Evolutionary conservation across 345 rosid genomes (phyloP), one percentile per base, ranked within the genome.

Genomic region (Moringa oleifera): DNA sequence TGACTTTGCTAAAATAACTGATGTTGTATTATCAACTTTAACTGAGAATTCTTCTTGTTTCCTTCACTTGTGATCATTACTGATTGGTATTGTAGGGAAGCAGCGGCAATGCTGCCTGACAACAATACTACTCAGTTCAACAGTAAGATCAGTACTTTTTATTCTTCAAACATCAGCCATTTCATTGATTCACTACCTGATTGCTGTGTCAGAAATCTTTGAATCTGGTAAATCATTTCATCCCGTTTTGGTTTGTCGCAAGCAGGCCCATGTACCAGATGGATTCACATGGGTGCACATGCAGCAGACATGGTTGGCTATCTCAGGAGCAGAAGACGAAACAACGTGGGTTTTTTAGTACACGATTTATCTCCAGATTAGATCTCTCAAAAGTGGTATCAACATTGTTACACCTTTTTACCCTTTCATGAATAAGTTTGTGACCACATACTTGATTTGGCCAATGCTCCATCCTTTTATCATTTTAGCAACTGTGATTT

Each of bases 241-340:
- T 13, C 9, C 17, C 6, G 6, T 41, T 36, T 25, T 62, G 47
- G 67, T 11, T 37, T 72, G 59, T 60, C 63, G 71, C 70, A 72
- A 71, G 65, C 55, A 7, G 41, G 54, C 51, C 49, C 20, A 53
- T 63, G 7, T 11, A 33, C 37, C 76, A 8, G 63, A 68, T 64
- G 64, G 61, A 0, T 75, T 84, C 65, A 66, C 64, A 47, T 82
- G 76, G 59, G 18, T 82, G 73, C 85, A 87, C 64, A 62, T 86
- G 52, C 93, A 86, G 59, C 83, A 81, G 71, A 82, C 89, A 64
- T 86, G 89, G 89, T 36, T 80, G 75, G 83, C 73, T 31, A 73
- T 78, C 57, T 67, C 66, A 4, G 68, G 47, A 64, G 59, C 66
- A 28, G 69, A 67, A 33, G 78, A 67, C 45, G 63, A 56, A 65